phyloP scores from a whole-genome alignment of 106 monocot genomes.

The Iris macrosiphon region DNA sequence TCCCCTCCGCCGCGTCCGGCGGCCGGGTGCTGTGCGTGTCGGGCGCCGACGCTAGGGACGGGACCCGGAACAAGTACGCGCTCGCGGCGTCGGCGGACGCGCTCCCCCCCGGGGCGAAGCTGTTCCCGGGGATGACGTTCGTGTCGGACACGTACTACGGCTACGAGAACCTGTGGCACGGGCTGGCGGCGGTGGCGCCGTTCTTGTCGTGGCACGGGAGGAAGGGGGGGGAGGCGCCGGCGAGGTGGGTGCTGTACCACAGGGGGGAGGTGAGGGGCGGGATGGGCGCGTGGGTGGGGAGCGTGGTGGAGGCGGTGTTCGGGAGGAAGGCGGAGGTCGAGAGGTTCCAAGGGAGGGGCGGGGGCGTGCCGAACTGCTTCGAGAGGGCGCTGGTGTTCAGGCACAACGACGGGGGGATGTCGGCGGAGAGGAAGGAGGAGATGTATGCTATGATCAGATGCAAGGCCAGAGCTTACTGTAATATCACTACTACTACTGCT shows the following conservation, averaged over 20 bases:
- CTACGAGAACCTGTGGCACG: constrained; percentile 42
- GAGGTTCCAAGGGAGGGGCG: neutral
- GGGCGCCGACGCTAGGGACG: constrained; percentile 5
- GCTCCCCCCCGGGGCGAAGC: constrained; percentile 12
- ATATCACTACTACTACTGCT: neutral
- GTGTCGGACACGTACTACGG: constrained; percentile 38
- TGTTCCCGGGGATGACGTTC: constrained; percentile 24
- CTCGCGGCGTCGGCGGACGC: constrained; percentile 7
- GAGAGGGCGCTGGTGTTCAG: constrained; percentile 50
- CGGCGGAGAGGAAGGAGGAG: constrained; percentile 15
- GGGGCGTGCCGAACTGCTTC: constrained; percentile 19
- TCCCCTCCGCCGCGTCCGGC: constrained; percentile 4
- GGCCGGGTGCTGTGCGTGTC: constrained; percentile 5
- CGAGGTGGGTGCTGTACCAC: constrained; percentile 40
- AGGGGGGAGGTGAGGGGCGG: constrained; percentile 27
- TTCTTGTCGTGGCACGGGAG: constrained; percentile 29
- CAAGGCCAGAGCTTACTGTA: constrained; percentile 31
- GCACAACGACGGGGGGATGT: constrained; percentile 32
- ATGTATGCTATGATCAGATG: constrained; percentile 41
- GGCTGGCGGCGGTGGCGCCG: constrained; percentile 23
- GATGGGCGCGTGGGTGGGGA: constrained; percentile 26
- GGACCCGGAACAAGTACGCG: constrained; percentile 9
- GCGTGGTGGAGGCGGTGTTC: constrained; percentile 17
- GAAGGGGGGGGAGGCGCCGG: constrained; percentile 20
- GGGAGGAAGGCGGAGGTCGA: constrained; percentile 12